Conservation (phyloP, 345 rosid genomes). For the Salix udensis region DNA sequence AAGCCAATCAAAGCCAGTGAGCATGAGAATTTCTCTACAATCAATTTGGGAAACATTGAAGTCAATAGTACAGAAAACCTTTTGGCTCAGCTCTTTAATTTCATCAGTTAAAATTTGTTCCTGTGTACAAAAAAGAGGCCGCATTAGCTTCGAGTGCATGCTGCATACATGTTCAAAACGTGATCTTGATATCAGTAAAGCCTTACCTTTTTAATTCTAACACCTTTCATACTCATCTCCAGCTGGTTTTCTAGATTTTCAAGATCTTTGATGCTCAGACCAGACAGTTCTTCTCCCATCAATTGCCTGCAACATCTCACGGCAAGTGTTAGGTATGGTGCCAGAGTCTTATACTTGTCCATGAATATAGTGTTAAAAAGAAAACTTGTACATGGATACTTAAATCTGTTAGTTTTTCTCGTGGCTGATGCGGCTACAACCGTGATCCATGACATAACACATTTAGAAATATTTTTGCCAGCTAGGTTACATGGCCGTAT, state of each 20-base stretch:
- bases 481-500: background rate
- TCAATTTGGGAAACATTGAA: background rate
- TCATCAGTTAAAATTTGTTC: constrained; percentile 51
- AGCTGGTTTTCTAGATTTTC: constrained; percentile 68
- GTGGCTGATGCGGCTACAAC: background rate
- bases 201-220: constrained; percentile 60
- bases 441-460: background rate
- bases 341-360: background rate
- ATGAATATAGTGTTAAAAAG: background rate
- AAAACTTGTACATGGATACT: background rate
- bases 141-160: background rate
- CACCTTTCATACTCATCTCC: constrained; percentile 58
- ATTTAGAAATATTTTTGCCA: background rate
- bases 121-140: constrained; percentile 27
- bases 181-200: background rate
- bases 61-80: constrained; percentile 37
- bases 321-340: background rate
- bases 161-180: background rate
- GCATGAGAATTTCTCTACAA: background rate
- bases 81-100: constrained; percentile 54
- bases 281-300: constrained; percentile 82
- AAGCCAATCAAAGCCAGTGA: constrained; percentile 3
- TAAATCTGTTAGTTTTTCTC: background rate
- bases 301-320: constrained; percentile 42
- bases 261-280: constrained; percentile 52